Conservation (phyloP, 441 rosid species). For the California macrophylla region DNA sequence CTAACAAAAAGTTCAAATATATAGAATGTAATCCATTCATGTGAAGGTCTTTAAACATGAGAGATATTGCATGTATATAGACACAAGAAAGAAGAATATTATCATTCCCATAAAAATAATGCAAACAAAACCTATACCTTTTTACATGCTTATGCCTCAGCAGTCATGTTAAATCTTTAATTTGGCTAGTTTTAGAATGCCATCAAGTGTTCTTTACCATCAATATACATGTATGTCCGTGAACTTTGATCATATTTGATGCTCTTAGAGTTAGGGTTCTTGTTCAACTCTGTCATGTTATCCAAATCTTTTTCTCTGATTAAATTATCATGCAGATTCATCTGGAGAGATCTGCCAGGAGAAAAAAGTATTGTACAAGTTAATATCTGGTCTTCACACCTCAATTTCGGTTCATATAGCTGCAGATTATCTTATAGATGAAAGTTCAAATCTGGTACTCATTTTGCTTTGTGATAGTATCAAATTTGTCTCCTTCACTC, state of each 20-base stretch:
- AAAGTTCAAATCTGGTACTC: constrained; percentile 49
- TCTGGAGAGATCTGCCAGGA: constrained; percentile 66
- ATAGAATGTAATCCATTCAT: not conserved
- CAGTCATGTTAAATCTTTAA: not conserved
- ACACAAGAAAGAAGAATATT: too few species aligned
- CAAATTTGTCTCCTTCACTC: not conserved
- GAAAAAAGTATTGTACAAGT: constrained; percentile 62
- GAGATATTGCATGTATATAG: too few species aligned
- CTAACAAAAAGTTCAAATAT: not conserved
- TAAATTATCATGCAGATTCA: constrained; percentile 43
- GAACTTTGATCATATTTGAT: constrained; percentile 32
- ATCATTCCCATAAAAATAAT: too few species aligned
- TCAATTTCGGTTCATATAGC: constrained; percentile 78
- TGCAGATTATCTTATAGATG: constrained; percentile 71
- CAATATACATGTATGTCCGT: constrained; percentile 33
- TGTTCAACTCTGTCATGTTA: not conserved
- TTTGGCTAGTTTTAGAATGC: constrained; percentile 57
- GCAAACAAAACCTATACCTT: too few species aligned
- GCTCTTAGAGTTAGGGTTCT: not conserved
- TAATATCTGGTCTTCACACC: constrained; percentile 84
- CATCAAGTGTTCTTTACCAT: constrained; percentile 24
- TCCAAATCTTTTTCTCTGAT: constrained; percentile 56
- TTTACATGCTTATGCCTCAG: too few species aligned
- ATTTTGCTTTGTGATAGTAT: constrained; percentile 1
- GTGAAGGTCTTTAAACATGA: not conserved